Conservation (phyloP, 495 filamentous ascomycete species). For the Tuber aestivum region DNA sequence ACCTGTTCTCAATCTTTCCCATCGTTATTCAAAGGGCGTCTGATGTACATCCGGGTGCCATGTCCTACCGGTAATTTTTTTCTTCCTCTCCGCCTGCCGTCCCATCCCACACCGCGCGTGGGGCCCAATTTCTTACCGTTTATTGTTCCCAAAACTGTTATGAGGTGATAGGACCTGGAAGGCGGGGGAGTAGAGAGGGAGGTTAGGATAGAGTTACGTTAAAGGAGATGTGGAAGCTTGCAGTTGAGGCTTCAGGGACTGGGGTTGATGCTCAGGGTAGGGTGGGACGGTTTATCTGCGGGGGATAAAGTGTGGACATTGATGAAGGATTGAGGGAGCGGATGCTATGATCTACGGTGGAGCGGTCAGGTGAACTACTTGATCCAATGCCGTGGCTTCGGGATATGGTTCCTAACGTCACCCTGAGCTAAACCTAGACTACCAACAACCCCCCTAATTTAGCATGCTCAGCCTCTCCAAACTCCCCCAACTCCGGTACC, state of each 20-base stretch:
- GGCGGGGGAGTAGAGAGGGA: conserved; percentile 46
- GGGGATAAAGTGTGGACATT: not conserved
- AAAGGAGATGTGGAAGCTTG: conserved; percentile 49
- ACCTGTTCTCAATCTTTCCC: no score
- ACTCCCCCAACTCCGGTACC: conserved; percentile 50
- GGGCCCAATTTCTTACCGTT: conserved; percentile 45
- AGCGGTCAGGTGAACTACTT: conserved; percentile 60
- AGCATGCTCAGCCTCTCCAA: not conserved
- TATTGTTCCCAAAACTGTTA: conserved; percentile 9
- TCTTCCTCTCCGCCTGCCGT: not conserved
- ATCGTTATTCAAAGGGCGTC: no score
- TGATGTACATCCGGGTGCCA: no score
- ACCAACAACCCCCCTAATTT: not conserved
- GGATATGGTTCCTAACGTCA: conserved; percentile 64
- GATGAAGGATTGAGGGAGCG: not conserved
- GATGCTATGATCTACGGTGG: conserved; percentile 54
- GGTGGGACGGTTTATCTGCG: not conserved
- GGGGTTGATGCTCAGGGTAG: conserved; percentile 71
- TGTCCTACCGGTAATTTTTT: no score
- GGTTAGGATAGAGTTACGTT: conserved; percentile 45
- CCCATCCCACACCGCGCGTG: not conserved
- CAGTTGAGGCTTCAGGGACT: conserved; percentile 69
- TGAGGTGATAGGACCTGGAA: not conserved
- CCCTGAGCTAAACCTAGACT: conserved; percentile 18
- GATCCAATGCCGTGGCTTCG: conserved; percentile 74